phyloP scores from a whole-genome alignment of 1,284 basidiomycete genomes.

The Exobasidium cylindrosporum region DNA sequence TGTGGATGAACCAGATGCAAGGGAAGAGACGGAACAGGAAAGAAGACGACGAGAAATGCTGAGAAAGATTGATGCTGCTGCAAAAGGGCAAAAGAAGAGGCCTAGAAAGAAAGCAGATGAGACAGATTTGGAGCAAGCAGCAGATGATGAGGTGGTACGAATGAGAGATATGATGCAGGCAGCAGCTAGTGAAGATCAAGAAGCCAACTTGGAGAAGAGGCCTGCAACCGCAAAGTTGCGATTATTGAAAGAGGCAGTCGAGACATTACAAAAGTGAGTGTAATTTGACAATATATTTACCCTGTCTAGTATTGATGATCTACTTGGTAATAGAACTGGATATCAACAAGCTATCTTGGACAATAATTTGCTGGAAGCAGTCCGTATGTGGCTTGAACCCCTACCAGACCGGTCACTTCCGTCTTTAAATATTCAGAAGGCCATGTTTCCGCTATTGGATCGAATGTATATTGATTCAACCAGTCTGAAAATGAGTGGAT shows the following conservation, averaged over 20 bases:
- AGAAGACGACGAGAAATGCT: constrained; percentile 2
- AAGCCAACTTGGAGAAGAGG: constrained; percentile 74
- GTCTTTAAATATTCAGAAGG: constrained; percentile 89
- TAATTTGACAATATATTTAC: too few species aligned
- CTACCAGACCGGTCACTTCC: constrained; percentile 87
- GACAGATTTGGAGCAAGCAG: constrained; percentile 74
- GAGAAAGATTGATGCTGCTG: constrained; percentile 69
- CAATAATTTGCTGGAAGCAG: constrained; percentile 87
- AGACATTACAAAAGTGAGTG: constrained; percentile 86
- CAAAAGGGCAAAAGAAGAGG: constrained; percentile 74
- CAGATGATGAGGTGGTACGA: constrained; percentile 84
- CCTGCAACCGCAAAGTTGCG: constrained; percentile 83
- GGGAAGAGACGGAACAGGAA: constrained; percentile 8
- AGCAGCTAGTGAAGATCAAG: constrained; percentile 81
- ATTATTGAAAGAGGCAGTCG: constrained; percentile 81
- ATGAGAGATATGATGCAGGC: constrained; percentile 79
- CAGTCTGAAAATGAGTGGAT: constrained; percentile 83
- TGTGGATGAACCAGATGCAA: background rate
- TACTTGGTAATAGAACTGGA: too few species aligned
- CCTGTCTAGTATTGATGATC: too few species aligned
- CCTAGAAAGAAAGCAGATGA: constrained; percentile 69
- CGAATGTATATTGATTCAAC: constrained; percentile 79
- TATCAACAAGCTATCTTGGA: constrained; percentile 90
- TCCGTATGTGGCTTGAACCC: constrained; percentile 89
- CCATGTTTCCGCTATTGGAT: constrained; percentile 76